These are phyloP conservation scores for Torulaspora quercuum DNA, from an alignment of 805 yeast species.

Conservation along the genomic window DNA sequence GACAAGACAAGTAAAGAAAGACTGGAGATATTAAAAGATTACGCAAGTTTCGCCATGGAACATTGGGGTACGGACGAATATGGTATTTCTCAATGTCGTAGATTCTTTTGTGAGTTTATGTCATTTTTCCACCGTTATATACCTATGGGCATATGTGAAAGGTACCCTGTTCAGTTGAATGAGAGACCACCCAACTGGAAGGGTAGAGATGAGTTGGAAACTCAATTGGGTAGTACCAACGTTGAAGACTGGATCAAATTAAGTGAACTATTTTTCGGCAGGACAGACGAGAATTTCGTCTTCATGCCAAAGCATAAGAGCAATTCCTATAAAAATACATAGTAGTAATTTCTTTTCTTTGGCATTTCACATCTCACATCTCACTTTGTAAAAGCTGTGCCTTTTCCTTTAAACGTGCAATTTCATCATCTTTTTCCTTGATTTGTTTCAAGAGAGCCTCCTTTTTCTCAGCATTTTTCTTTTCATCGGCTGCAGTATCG, in stretches of 20 bases:
- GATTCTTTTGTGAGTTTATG: constrained; percentile 90
- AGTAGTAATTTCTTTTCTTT: constrained; percentile 9
- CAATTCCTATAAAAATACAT: constrained; percentile 51
- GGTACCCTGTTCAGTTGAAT: constrained; percentile 81
- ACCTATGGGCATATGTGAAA: constrained; percentile 89
- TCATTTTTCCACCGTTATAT: constrained; percentile 92
- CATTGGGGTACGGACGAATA: constrained; percentile 99
- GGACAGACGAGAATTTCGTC: constrained; percentile 66
- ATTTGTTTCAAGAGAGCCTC: constrained; percentile 49
- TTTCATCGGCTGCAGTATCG: constrained; percentile 15
- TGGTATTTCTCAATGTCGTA: constrained; percentile 82
- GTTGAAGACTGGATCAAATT: constrained; percentile 94
- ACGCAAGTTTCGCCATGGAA: constrained; percentile 76
- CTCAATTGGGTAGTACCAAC: constrained; percentile 78
- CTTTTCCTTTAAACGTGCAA: constrained; percentile 67
- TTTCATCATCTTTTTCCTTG: constrained; percentile 58
- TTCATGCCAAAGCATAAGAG: constrained; percentile 95
- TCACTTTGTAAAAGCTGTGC: constrained; percentile 67
- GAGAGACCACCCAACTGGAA: constrained; percentile 92
- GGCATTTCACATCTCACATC: too few relatives aligned
- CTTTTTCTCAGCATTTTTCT: constrained; percentile 15
- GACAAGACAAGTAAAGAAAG: constrained; percentile 92
- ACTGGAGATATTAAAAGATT: constrained; percentile 65
- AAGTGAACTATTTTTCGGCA: constrained; percentile 92
- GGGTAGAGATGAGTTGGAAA: constrained; percentile 91